phyloP scores from a whole-genome alignment of 139 green algal genomes.

The Chlamydomonas schloesseri region DNA sequence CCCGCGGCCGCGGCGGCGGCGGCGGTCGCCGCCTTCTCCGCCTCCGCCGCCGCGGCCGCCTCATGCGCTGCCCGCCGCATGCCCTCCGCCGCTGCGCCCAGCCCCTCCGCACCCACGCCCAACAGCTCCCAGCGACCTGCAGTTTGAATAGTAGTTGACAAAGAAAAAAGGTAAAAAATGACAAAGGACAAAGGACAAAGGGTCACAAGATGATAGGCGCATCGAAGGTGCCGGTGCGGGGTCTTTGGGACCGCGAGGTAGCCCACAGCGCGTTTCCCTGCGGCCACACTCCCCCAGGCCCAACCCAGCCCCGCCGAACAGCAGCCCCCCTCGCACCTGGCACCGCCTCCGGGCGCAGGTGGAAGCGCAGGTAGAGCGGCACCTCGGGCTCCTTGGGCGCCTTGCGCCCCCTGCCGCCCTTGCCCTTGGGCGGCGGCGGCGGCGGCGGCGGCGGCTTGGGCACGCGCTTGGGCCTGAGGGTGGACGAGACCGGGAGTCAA shows the following conservation, averaged over 20 bases:
- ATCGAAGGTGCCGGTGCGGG: too few species aligned
- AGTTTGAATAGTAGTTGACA: too few species aligned
- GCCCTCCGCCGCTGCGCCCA: slow-evolving; percentile 23
- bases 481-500: too few species aligned
- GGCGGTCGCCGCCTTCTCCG: not conserved
- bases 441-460: not conserved
- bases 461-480: slow-evolving; percentile 12
- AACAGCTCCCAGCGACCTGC: slow-evolving; percentile 39
- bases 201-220: too few species aligned
- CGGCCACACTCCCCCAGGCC: too few species aligned
- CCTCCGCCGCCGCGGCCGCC: not conserved
- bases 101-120: slow-evolving; percentile 25
- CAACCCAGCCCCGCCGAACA: too few species aligned
- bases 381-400: not conserved
- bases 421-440: not conserved
- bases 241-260: too few species aligned
- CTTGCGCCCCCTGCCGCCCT: not conserved
- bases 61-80: not conserved
- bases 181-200: too few species aligned
- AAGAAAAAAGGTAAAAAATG: too few species aligned
- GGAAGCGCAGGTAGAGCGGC: slow-evolving; percentile 27
- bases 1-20: too few species aligned
- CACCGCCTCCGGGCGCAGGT: slow-evolving; percentile 19
- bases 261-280: too few species aligned
- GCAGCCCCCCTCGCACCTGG: not conserved